Conservation (phyloP, 2,329 filamentous ascomycete species). For the Aspergillus thermomutatus region DNA sequence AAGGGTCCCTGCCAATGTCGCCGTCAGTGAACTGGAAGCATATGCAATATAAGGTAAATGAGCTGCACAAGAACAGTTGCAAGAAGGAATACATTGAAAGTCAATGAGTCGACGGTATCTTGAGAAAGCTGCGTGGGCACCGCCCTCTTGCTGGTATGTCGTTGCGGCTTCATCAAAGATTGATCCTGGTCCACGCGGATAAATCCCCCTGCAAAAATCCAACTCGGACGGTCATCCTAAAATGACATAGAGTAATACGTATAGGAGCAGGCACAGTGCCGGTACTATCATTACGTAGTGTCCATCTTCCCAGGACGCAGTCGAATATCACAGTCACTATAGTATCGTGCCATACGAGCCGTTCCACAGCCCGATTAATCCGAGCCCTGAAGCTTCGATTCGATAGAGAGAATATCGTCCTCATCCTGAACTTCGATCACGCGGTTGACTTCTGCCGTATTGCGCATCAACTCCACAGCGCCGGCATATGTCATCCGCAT, state of each 20-base stretch:
- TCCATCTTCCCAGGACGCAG: neutral
- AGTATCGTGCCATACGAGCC: neutral
- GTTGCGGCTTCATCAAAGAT: neutral
- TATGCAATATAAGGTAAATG: neutral
- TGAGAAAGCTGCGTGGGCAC: neutral
- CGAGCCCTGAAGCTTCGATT: conserved; percentile 54
- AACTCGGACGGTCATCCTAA: neutral
- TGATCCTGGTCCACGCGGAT: neutral
- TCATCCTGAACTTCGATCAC: conserved; percentile 79
- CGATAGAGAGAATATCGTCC: conserved; percentile 81
- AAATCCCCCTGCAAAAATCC: neutral
- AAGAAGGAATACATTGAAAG: neutral
- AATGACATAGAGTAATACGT: neutral
- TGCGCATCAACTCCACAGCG: conserved; percentile 93
- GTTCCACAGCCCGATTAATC: conserved; percentile 18
- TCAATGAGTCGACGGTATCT: neutral
- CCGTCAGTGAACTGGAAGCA: neutral
- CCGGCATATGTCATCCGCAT: conserved; percentile 92
- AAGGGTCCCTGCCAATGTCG: neutral
- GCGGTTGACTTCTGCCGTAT: conserved; percentile 82
- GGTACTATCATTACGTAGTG: neutral
- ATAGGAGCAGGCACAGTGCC: neutral
- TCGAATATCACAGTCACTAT: neutral
- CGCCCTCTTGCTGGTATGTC: neutral
- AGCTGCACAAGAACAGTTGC: neutral